Evolutionary conservation across 129 eudicot species (phyloP).

Genomic region (Cynara cardunculus): DNA sequence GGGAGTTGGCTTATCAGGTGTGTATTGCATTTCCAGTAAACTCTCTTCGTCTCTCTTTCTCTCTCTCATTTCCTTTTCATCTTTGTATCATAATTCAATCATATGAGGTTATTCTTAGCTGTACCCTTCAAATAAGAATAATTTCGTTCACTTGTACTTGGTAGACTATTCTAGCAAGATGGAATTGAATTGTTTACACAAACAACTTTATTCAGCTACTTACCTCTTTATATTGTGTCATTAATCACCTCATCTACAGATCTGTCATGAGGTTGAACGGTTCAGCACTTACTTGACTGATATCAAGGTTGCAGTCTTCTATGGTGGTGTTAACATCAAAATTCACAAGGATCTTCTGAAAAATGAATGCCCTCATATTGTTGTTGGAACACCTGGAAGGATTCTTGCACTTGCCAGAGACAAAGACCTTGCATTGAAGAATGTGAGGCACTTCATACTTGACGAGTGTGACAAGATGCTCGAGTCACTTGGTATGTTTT

Average conservation of each 20-base stretch:
- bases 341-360: slow-evolving; percentile 78
- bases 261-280: slow-evolving; percentile 78
- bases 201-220: neutral
- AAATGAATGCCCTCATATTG: slow-evolving; percentile 92
- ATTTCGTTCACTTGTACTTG: neutral
- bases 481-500: slow-evolving; percentile 70
- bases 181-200: neutral
- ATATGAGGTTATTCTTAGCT: neutral
- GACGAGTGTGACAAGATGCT: slow-evolving; percentile 97
- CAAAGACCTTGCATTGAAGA: slow-evolving; percentile 65
- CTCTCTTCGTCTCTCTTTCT: neutral
- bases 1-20: slow-evolving; percentile 87
- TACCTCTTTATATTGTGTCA: neutral
- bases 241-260: slow-evolving; percentile 32
- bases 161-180: neutral
- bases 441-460: slow-evolving; percentile 83
- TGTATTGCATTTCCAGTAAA: neutral
- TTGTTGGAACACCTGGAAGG: slow-evolving; percentile 89
- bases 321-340: slow-evolving; percentile 83
- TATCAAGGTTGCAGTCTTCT: slow-evolving; percentile 77
- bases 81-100: neutral
- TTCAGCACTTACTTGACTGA: slow-evolving; percentile 80
- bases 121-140: neutral
- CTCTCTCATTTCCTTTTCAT: neutral
- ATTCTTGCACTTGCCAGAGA: slow-evolving; percentile 80